Percentiles rank a stretch among this genome's conserved stretches.
Evolutionary conservation across 2,329 filamentous ascomycete genomes (phyloP).

Genomic region (Emergomyces orientalis): DNA sequence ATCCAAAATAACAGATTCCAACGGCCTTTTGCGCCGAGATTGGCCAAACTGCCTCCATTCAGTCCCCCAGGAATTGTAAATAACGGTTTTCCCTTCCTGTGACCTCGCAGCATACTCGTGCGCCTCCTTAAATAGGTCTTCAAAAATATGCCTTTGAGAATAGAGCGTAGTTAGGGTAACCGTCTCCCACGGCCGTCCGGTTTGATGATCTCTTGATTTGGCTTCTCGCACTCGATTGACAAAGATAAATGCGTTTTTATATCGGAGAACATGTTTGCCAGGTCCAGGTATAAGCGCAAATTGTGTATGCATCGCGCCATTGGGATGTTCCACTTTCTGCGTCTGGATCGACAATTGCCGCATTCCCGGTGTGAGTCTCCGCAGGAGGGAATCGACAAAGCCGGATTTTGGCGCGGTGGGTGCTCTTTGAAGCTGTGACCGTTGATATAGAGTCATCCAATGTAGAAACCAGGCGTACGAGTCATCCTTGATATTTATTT

Average conservation of each 20-base stretch:
- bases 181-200: constrained; percentile 87
- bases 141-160: constrained; percentile 78
- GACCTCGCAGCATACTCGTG: constrained; percentile 68
- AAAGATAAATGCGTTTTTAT: constrained; percentile 75
- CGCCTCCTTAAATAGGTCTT: constrained; percentile 80
- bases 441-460: constrained; percentile 82
- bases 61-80: constrained; percentile 76
- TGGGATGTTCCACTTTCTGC: constrained; percentile 51
- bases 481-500: constrained; percentile 88
- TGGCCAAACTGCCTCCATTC: constrained; percentile 81
- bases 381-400: constrained; percentile 46
- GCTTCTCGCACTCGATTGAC: constrained; percentile 79
- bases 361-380: constrained; percentile 50
- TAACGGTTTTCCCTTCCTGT: constrained; percentile 84
- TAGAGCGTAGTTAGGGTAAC: constrained; percentile 88
- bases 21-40: constrained; percentile 72
- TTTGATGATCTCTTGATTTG: constrained; percentile 67
- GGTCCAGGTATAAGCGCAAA: constrained; percentile 89
- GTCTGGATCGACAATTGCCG: constrained; percentile 59
- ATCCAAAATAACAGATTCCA: constrained; percentile 80
- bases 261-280: constrained; percentile 77
- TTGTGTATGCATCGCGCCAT: constrained; percentile 63
- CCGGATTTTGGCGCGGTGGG: constrained; percentile 40
- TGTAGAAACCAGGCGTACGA: constrained; percentile 90
- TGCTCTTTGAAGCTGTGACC: constrained; percentile 44